Evolutionary conservation across 75 land plant genomes (phyloP), one percentile per base, ranked within the genome.

Genomic region (Pseudotsuga menziesii): DNA sequence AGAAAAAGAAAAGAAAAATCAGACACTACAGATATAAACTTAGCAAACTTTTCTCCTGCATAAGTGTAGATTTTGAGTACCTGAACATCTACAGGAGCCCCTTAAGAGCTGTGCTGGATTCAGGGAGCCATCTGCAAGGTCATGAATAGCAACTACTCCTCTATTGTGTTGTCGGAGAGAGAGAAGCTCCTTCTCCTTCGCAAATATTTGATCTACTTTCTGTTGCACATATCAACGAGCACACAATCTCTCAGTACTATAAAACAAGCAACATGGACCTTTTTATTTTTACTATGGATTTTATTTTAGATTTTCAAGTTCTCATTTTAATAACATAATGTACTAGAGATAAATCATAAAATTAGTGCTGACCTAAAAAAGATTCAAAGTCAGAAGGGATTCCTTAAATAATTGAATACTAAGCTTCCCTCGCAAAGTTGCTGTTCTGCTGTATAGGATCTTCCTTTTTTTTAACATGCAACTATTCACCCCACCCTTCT

Each of bases 21-120:
- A 48, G 54, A 48, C 54, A 8, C 54, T 48, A 48, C 54, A 48
- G 9, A 48, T 48, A 9, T 9, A 32, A 29, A 29, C 69, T 64
- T 6, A 4, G 69, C 16, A 29, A 64, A 48, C 5, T 69, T n/a
- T 26, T 61, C 64, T 61, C 32, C 16, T 22, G 39, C 25, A 69
- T 7, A 69, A 29, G 22, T 20, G 39, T 19, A 39, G 41, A 32
- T 7, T 36, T 41, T 69, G 1, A 77, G 76, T 61, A 89, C 91
- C 91, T 87, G 59, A 75, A 89, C 74, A 58, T 87, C 86, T 56
- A 77, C 75, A 73, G 73, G 25, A 75, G 20, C 89, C 86, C 32
- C 55, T 80, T 23, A 89, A 35, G 35, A 89, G 73, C 64, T 80
- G 81, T 60, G 88, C 62, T 44, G 78, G 77, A 36, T 73, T 67